Conservation (phyloP, 768 basidiomycete species). For the Pulveroboletus sp. region DNA sequence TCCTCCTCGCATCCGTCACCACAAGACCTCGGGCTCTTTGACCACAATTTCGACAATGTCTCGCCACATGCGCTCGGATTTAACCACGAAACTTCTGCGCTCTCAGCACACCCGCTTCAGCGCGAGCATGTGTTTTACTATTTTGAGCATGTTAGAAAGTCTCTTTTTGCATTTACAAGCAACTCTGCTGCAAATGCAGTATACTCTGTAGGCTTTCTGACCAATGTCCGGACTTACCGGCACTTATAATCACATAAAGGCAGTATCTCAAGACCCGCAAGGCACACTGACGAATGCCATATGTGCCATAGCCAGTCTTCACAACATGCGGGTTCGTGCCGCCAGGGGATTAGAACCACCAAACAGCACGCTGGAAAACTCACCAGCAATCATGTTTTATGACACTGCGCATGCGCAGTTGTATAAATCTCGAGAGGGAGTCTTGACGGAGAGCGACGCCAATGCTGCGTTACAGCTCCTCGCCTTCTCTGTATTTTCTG, state of each 20-base stretch:
- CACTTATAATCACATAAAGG: constrained; percentile 24
- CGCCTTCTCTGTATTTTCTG: constrained; percentile 68
- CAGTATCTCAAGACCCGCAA: constrained; percentile 62
- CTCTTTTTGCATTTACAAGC: constrained; percentile 65
- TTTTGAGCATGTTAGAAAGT: constrained; percentile 66
- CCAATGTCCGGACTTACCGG: constrained; percentile 1
- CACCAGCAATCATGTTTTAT: constrained; percentile 62
- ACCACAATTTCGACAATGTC: constrained; percentile 34
- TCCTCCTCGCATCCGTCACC: constrained; percentile 35
- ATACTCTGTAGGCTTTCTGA: constrained; percentile 52
- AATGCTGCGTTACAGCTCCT: constrained; percentile 78
- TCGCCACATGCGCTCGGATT: constrained; percentile 30
- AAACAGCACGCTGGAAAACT: constrained; percentile 50
- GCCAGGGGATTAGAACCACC: constrained; percentile 60
- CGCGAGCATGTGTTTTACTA: constrained; percentile 69
- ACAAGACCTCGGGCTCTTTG: constrained; percentile 31
- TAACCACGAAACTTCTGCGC: constrained; percentile 15
- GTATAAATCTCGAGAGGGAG: constrained; percentile 50
- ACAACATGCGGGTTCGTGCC: constrained; percentile 59
- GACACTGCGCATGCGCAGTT: constrained; percentile 68
- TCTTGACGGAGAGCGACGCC: constrained; percentile 66
- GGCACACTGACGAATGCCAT: constrained; percentile 73
- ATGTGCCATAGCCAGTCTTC: constrained; percentile 73
- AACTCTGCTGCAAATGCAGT: constrained; percentile 62
- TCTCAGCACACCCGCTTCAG: constrained; percentile 44